Evolutionary conservation across 2,329 filamentous ascomycete species (phyloP), one percentile per base, ranked within the genome.

Genomic region (Teratosphaeria gauchensis): DNA sequence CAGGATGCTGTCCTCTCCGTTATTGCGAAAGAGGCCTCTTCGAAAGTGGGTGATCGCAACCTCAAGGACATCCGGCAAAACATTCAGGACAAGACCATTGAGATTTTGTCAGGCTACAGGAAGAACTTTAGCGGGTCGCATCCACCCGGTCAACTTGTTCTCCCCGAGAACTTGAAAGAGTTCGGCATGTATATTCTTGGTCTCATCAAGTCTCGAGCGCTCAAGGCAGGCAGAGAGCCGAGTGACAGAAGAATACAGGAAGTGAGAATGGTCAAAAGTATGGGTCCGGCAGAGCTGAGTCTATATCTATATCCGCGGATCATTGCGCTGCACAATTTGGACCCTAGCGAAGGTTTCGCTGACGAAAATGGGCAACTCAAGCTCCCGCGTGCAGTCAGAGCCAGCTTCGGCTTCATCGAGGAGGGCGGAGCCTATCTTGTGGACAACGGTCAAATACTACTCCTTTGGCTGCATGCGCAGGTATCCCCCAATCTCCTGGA

Each of bases 231-330:
- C 59, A 86, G 87, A 64, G 94, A 99, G 74, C 89, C 90, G 38
- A 90, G 89, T 9, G 94, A 99, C 73, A 86, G 94, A 62, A 83
- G 94, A 62, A 87, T 95, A 14, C 89, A 97, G 68, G 92, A 96
- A 71, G 86, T 95, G 80, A 86, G 92, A 56, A 86, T 96, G 83
- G 82, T 99, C 61, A 88, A 89, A 59, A 86, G 87, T 14, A 95
- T 97, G 83, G 91, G 92, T 33, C 84, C 88, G 24, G 81, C 86
- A 21, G 94, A 97, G 72, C 79, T 96, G 51, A 90, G 89, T 30
- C 78, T 96, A 38, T 97, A 97, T 72, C 86, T 99, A 54, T 99
- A 99, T 73, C 94, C 94, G 21, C 87, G 91, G 58, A 95, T 99
- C 75, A 87, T 96, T 61, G 85, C 94, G 4, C 77, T 99, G 55